Conservation (phyloP, 176 grass and related monocot species). For the Ensete glaucum region DNA sequence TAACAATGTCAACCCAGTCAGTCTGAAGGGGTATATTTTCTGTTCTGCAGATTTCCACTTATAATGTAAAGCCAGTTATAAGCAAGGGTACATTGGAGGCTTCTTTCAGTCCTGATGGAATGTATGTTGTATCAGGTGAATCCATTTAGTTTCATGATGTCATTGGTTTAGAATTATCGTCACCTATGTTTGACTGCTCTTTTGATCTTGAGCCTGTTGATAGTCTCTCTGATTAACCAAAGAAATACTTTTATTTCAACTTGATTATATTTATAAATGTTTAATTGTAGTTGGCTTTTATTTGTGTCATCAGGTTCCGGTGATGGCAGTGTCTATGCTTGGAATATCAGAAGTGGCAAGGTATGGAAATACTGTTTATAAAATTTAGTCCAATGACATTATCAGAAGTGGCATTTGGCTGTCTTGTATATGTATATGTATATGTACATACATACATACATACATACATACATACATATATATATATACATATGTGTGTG, state of each 20-base stretch:
- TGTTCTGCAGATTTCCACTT: constrained; percentile 48
- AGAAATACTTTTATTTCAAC: neutral
- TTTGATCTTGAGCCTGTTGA: neutral
- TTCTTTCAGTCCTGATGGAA: constrained; percentile 95
- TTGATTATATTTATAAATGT: neutral
- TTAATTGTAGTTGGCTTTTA: neutral
- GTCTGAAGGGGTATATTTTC: neutral
- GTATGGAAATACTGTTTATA: constrained; percentile 24
- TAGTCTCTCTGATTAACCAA: neutral
- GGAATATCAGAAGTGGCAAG: constrained; percentile 84
- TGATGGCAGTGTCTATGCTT: constrained; percentile 93
- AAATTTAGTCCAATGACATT: neutral
- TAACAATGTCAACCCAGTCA: neutral
- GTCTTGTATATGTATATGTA: too few species aligned
- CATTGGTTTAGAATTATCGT: neutral
- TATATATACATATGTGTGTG: too few species aligned
- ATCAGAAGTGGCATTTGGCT: too few species aligned
- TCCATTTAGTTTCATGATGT: neutral
- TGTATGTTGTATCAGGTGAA: constrained; percentile 79
- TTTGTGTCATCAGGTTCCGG: constrained; percentile 55
- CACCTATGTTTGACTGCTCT: neutral
- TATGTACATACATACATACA: too few species aligned
- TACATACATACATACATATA: too few species aligned
- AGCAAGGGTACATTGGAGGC: constrained; percentile 72
- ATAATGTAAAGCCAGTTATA: constrained; percentile 76